Base-by-base conservation (phyloP, 345 rosid species). In the Salix exigua region DNA sequence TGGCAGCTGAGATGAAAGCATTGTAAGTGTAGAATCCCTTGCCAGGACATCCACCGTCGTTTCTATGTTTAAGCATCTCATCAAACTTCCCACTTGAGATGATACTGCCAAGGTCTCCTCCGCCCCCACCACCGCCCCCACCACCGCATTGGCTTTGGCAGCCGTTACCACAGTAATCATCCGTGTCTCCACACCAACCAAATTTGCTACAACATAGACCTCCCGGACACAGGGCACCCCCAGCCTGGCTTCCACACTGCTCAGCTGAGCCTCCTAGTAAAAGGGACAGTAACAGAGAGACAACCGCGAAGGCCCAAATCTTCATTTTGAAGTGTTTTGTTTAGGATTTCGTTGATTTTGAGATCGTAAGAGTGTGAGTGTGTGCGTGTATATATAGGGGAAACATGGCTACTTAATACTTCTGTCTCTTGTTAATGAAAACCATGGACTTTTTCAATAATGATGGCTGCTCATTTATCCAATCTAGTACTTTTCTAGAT, bases 171-270 rank as follows among this genome's bases (percentile, higher is more conserved):
- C 80, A 77, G 66, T 77, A 72, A 2, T 11, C 42, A 19, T 14
- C 16, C 0, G 72, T 51, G 31, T 26, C 17, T n/a, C 80, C 80
- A 72, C 80, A 78, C 80, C 80, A 78, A 26, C 80, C 80, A 30
- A 0, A 38, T 44, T 71, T 30, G 60, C 80, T 78, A 9, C 80
- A 78, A 4, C 80, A 78, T 28, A 16, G 76, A 37, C 76, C 72
- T 66, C 76, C 72, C 0, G 80, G 71, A 51, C 80, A 78, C 6
- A 72, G 38, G 8, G 76, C 80, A 64, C 71, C 65, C 53, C 76
- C 76, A 3, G 76, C 80, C 58, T 78, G 80, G 16, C 60, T 66
- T 21, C 80, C 80, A 66, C 80, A 78, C 28, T 78, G 75, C 72
- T 78, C 66, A 23, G 31, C 72, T 55, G 58, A 68, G 73, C 31